Evolutionary conservation across 768 basidiomycete species (phyloP).

Genomic region (Russula virescens): DNA sequence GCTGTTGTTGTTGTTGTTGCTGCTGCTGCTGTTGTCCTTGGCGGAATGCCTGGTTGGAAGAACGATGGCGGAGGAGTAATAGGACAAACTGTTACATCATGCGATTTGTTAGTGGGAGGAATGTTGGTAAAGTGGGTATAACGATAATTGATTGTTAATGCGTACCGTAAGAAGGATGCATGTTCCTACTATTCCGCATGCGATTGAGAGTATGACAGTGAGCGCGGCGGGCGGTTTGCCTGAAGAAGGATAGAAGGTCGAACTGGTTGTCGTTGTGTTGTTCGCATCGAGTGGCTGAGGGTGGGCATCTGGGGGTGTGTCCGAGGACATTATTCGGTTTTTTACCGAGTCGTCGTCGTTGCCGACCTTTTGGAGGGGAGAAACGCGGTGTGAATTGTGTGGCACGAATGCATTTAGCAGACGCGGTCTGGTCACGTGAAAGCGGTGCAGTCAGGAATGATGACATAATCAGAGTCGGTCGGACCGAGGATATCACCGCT

Average conservation of each 20-base stretch:
- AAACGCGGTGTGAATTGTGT: too few species aligned
- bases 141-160: too few species aligned
- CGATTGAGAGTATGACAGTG: not conserved
- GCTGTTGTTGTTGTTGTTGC: not conserved
- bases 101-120: not conserved
- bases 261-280: not conserved
- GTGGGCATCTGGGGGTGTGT: not conserved
- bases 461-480: too few species aligned
- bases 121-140: not conserved
- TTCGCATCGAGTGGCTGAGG: not conserved
- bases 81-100: not conserved
- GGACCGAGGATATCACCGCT: too few species aligned
- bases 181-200: slow-evolving; percentile 2
- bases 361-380: too few species aligned
- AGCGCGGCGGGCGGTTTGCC: not conserved
- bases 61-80: slow-evolving; percentile 12
- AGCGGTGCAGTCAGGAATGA: not conserved
- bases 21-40: not conserved
- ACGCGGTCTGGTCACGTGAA: slow-evolving; percentile 10
- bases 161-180: slow-evolving; percentile 3
- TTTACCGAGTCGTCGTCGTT: too few species aligned
- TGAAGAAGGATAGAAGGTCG: not conserved
- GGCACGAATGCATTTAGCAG: not conserved
- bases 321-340: not conserved
- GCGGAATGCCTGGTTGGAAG: not conserved